Conservation (phyloP, 805 yeast genomes). For the Hemisphaericaspora nanyangensis region DNA sequence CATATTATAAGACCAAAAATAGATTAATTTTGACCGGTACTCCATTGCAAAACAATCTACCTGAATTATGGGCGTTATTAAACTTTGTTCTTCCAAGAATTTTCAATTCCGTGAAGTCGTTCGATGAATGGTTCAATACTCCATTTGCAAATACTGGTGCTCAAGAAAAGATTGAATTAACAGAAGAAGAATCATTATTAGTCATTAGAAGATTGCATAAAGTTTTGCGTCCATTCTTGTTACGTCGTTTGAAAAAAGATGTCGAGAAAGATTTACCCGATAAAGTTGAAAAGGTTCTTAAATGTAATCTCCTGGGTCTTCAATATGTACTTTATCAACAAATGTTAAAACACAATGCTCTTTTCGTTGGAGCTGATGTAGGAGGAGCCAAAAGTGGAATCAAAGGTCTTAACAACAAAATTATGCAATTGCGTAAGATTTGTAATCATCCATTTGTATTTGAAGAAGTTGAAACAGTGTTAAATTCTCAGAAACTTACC, state of each 20-base stretch:
- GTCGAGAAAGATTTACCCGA: slow-evolving; percentile 85
- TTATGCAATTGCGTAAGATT: slow-evolving; percentile 81
- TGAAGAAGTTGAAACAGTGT: slow-evolving; percentile 71
- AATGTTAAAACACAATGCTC: slow-evolving; percentile 67
- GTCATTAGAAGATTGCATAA: slow-evolving; percentile 82
- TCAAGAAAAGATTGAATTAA: slow-evolving; percentile 73
- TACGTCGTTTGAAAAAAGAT: slow-evolving; percentile 81
- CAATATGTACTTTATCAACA: slow-evolving; percentile 71
- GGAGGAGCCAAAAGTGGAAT: slow-evolving; percentile 63
- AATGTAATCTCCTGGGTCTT: slow-evolving; percentile 71
- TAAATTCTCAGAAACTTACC: slow-evolving; percentile 60
- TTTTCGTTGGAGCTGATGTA: slow-evolving; percentile 61
- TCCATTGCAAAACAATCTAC: slow-evolving; percentile 79
- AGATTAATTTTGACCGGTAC: slow-evolving; percentile 85
- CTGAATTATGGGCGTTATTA: slow-evolving; percentile 81
- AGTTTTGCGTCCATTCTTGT: slow-evolving; percentile 78
- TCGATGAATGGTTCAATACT: slow-evolving; percentile 88
- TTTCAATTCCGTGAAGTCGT: slow-evolving; percentile 80
- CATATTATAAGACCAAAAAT: slow-evolving; percentile 69
- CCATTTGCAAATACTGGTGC: slow-evolving; percentile 84
- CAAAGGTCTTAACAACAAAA: slow-evolving; percentile 74
- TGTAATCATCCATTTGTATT: slow-evolving; percentile 88
- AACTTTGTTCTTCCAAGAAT: slow-evolving; percentile 81
- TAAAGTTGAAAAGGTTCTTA: slow-evolving; percentile 77
- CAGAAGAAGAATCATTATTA: slow-evolving; percentile 82